Evolutionary conservation across 169 alveolate genomes (phyloP).

Genomic region (Eimeria maxima): DNA sequence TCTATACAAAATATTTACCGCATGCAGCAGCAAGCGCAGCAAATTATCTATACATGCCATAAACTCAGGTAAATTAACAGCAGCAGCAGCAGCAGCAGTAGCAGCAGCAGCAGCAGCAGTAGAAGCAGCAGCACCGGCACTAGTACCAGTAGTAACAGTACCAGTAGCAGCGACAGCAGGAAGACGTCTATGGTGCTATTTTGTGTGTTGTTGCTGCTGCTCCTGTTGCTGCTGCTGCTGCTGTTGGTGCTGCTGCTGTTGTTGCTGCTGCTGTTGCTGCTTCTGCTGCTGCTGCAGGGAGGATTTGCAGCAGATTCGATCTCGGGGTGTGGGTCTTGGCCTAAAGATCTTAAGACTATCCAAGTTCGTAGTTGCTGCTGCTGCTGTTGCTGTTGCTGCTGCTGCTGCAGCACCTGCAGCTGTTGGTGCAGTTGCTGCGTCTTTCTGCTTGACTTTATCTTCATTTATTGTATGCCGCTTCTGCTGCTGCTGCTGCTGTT

Average conservation of each 20-base stretch:
- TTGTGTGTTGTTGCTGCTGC: no score
- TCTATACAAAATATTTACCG: not conserved
- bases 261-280: slow-evolving; percentile 35
- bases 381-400: slow-evolving; percentile 6
- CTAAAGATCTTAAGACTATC: not conserved
- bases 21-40: slow-evolving; percentile 63
- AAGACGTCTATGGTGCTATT: no score
- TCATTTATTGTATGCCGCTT: not conserved
- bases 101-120: not conserved
- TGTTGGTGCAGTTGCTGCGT: not conserved
- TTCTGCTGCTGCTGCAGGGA: slow-evolving; percentile 51
- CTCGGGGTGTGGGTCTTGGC: slow-evolving; percentile 34
- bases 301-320: slow-evolving; percentile 47
- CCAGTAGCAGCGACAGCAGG: not conserved
- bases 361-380: not conserved
- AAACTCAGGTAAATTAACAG: not conserved
- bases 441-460: not conserved
- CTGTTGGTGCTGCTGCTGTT: slow-evolving; percentile 5
- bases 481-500: not conserved
- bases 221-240: slow-evolving; percentile 48
- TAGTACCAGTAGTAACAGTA: not conserved
- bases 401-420: slow-evolving; percentile 32
- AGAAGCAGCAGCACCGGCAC: not conserved
- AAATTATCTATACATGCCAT: not conserved
- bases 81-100: slow-evolving; percentile 40